Conservation (phyloP, 129 eudicot genomes). For the Smallanthus sonchifolius region DNA sequence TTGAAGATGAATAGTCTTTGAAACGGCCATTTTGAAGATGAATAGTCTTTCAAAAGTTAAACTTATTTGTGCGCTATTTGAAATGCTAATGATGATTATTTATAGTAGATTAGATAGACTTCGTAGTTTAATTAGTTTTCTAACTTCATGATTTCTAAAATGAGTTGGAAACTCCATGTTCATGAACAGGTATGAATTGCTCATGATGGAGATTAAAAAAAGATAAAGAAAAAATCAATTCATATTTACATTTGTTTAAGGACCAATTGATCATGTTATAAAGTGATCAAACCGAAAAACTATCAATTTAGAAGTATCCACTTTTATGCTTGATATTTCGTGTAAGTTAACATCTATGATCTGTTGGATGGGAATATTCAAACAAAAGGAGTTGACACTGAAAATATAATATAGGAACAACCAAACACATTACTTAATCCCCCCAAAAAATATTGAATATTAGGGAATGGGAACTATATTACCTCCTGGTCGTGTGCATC, state of each 20-base stretch:
- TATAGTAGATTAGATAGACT: neutral
- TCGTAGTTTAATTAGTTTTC: neutral
- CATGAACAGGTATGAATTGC: conserved; percentile 11
- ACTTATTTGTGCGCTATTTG: conserved; percentile 14
- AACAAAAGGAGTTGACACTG: too few relatives aligned
- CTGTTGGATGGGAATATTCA: too few relatives aligned
- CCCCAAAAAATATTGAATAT: too few relatives aligned
- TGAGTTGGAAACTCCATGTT: neutral
- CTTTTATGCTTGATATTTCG: too few relatives aligned
- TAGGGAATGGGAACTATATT: too few relatives aligned
- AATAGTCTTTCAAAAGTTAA: neutral
- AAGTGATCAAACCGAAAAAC: neutral
- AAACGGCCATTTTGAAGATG: too few relatives aligned
- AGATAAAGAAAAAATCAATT: neutral
- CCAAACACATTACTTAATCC: too few relatives aligned
- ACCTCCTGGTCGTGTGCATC: too few relatives aligned
- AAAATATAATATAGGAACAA: too few relatives aligned
- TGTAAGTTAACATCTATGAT: too few relatives aligned
- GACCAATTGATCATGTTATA: neutral
- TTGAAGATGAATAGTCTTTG: neutral
- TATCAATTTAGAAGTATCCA: neutral
- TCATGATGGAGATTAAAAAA: neutral
- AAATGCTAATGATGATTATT: neutral
- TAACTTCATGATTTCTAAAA: neutral
- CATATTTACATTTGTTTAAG: neutral